These are phyloP conservation scores for Meyerozyma athensensis DNA, from an alignment of 1,139 yeast species.

Conservation along the genomic window DNA sequence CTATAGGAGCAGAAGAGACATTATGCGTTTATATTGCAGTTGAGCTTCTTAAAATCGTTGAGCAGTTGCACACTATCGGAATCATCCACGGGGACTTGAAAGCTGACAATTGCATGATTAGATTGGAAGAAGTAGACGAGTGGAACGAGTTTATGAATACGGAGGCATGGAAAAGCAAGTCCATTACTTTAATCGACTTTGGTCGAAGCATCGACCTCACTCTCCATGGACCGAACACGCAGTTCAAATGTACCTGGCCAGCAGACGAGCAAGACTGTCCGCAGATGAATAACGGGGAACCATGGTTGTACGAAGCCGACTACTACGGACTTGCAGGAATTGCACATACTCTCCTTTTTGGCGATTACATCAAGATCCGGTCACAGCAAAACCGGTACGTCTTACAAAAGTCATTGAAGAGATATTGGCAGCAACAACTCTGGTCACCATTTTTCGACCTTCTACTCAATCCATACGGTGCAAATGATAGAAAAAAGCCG, in stretches of 20 bases:
- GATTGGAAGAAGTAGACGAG: slow-evolving; percentile 31
- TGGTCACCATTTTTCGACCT: slow-evolving; percentile 69
- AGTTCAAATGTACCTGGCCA: slow-evolving; percentile 59
- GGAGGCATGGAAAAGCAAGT: slow-evolving; percentile 50
- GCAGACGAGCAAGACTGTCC: slow-evolving; percentile 74
- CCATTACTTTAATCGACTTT: slow-evolving; percentile 72
- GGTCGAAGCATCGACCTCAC: slow-evolving; percentile 76
- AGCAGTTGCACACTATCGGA: slow-evolving; percentile 56
- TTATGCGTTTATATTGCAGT: slow-evolving; percentile 60
- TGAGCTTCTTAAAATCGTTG: slow-evolving; percentile 58
- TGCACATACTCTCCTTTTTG: slow-evolving; percentile 68
- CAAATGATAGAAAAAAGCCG: slow-evolving; percentile 4
- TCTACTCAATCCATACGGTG: slow-evolving; percentile 54
- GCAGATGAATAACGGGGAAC: slow-evolving; percentile 55
- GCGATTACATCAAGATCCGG: slow-evolving; percentile 51
- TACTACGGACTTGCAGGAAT: slow-evolving; percentile 80
- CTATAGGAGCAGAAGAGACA: slow-evolving; percentile 46
- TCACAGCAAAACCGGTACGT: slow-evolving; percentile 23
- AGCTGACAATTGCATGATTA: slow-evolving; percentile 82
- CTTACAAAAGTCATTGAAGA: slow-evolving; percentile 47
- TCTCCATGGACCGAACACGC: slow-evolving; percentile 43
- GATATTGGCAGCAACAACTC: slow-evolving; percentile 73
- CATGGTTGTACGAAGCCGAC: slow-evolving; percentile 83
- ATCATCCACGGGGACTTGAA: slow-evolving; percentile 83
- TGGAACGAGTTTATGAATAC: slow-evolving; percentile 25